These are phyloP conservation scores for Fagus sylvatica DNA, from an alignment of 306 rosid species.

Conservation along the genomic window DNA sequence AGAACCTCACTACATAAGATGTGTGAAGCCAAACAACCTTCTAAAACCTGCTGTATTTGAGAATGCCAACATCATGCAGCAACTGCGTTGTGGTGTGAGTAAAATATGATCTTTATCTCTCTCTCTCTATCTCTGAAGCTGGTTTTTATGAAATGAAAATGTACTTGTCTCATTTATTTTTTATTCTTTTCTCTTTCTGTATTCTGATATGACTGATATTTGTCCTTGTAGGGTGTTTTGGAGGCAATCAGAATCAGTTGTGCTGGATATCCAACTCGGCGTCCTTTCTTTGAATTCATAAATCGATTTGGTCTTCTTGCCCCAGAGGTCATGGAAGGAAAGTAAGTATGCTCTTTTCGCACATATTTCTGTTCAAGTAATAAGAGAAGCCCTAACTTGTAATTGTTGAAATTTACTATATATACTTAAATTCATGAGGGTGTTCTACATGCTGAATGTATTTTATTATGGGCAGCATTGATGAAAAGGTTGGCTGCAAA, in stretches of 20 bases:
- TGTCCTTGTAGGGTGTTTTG: slow-evolving; percentile 80
- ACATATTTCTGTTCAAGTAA: slow-evolving; percentile 12
- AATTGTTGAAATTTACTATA: slow-evolving; percentile 20
- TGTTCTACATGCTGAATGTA: slow-evolving; percentile 27
- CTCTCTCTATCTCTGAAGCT: slow-evolving; percentile 30
- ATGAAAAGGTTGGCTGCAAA: slow-evolving; percentile 74
- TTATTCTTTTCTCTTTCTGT: slow-evolving; percentile 7
- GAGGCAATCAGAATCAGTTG: slow-evolving; percentile 99
- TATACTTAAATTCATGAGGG: not conserved
- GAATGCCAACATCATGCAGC: slow-evolving; percentile 89
- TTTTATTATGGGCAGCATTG: slow-evolving; percentile 52
- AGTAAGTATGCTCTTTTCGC: slow-evolving; percentile 53
- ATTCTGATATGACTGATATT: slow-evolving; percentile 23
- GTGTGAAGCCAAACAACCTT: slow-evolving; percentile 94
- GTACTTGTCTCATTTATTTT: slow-evolving; percentile 30
- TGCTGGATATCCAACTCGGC: slow-evolving; percentile 99
- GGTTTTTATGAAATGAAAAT: slow-evolving; percentile 26
- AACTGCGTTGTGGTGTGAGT: slow-evolving; percentile 98
- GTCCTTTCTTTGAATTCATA: slow-evolving; percentile 80
- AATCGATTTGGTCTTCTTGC: slow-evolving; percentile 88
- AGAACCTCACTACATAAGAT: slow-evolving; percentile 93
- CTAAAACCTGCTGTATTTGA: slow-evolving; percentile 94
- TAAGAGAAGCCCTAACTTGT: slow-evolving; percentile 10
- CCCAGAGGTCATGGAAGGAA: slow-evolving; percentile 64
- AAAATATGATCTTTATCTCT: slow-evolving; percentile 28